A percentile compares a stretch with the other conserved stretches of the same genome.
These are phyloP conservation scores for Aspergillus sp. DNA, from an alignment of 2,329 filamentous ascomycete genomes.

Conservation along the genomic window DNA sequence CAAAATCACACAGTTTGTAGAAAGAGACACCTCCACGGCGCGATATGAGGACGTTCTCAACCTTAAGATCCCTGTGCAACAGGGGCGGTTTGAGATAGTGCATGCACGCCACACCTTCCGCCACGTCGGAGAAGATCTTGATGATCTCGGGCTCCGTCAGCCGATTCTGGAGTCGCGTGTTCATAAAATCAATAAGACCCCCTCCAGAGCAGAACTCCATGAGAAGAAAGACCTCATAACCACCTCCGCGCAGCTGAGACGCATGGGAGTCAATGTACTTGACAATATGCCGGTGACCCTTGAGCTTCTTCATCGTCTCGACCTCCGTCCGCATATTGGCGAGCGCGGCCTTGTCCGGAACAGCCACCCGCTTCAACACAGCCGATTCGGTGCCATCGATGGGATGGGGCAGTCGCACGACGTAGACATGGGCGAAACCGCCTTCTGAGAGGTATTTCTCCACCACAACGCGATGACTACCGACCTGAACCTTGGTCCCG, in stretches of 20 bases:
- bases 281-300: slow-evolving; percentile 92
- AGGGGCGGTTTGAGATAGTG: slow-evolving; percentile 94
- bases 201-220: slow-evolving; percentile 98
- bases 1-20: slow-evolving; percentile 98
- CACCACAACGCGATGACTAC: slow-evolving; percentile 84
- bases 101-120: slow-evolving; percentile 96
- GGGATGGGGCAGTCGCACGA: slow-evolving; percentile 75
- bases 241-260: slow-evolving; percentile 82
- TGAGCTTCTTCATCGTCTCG: slow-evolving; percentile 99
- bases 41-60: slow-evolving; percentile 93
- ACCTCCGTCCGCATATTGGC: slow-evolving; percentile 97
- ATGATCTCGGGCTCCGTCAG: slow-evolving; percentile 96
- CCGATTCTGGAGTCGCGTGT: slow-evolving; percentile 90
- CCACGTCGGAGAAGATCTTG: slow-evolving; percentile 92
- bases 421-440: slow-evolving; percentile 96
- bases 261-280: slow-evolving; percentile 98
- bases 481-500: slow-evolving; percentile 94
- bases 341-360: slow-evolving; percentile 90
- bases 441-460: slow-evolving; percentile 97
- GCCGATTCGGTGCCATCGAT: slow-evolving; percentile 72
- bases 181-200: slow-evolving; percentile 98
- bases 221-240: slow-evolving; percentile 94
- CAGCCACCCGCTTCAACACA: slow-evolving; percentile 89
- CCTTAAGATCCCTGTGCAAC: slow-evolving; percentile 90
- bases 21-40: slow-evolving; percentile 57